Percentiles rank a stretch among this genome's conserved stretches.
phyloP scores from a whole-genome alignment of 257 asterid species.

The Forsythia viridissima region DNA sequence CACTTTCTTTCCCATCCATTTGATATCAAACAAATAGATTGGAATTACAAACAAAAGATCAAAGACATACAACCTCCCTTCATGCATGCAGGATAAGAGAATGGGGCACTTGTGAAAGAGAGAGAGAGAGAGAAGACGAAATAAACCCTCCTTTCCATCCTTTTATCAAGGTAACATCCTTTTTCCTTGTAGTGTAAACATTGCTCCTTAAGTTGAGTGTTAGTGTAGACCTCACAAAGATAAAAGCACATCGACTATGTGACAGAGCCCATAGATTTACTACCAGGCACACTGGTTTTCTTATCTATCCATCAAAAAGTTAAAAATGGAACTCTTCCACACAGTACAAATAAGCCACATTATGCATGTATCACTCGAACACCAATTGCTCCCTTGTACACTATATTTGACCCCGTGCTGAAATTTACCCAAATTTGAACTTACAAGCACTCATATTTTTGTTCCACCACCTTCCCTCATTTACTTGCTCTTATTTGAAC shows the following conservation, averaged over 20 bases:
- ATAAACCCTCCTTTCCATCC: neutral
- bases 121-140: neutral
- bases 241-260: neutral
- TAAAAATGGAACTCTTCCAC: neutral
- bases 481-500: neutral
- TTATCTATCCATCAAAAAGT: neutral
- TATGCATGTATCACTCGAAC: neutral
- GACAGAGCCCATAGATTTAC: neutral
- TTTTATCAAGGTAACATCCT: neutral
- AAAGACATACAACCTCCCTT: neutral
- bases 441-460: neutral
- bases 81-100: neutral
- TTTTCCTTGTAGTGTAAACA: too few species aligned
- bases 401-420: neutral
- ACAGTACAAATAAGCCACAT: slow-evolving; percentile 9
- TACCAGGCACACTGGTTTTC: neutral
- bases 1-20: too few species aligned
- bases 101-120: neutral
- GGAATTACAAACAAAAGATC: neutral
- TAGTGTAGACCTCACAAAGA: neutral
- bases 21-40: too few species aligned
- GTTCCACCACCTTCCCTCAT: neutral
- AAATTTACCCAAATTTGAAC: neutral
- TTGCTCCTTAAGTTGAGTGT: neutral
- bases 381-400: neutral